Conservation (phyloP, 2,329 filamentous ascomycete genomes). For the Alternaria sp. region DNA sequence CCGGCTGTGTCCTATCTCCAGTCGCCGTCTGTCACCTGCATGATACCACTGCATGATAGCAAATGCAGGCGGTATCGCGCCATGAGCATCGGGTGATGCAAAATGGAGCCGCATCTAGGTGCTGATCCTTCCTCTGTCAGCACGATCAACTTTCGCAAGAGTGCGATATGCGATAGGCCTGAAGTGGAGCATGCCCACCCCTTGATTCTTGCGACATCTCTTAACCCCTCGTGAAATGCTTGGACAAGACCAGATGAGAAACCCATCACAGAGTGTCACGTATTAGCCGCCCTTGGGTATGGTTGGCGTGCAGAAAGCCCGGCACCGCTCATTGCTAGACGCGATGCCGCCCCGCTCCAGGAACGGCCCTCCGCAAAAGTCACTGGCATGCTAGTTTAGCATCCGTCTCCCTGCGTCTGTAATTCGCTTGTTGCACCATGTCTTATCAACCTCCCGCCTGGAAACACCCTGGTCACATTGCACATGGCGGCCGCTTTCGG, state of each 20-base stretch:
- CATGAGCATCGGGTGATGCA: slow-evolving; percentile 16
- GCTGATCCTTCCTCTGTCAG: slow-evolving; percentile 19
- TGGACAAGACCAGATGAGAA: background rate
- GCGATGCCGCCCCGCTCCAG: slow-evolving; percentile 15
- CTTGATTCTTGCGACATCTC: background rate
- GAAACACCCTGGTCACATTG: slow-evolving; percentile 37
- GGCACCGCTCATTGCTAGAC: slow-evolving; percentile 15
- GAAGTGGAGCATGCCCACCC: slow-evolving; percentile 1
- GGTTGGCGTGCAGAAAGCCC: slow-evolving; percentile 7
- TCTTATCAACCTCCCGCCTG: slow-evolving; percentile 43
- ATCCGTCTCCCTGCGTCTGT: slow-evolving; percentile 22
- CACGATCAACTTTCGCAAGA: slow-evolving; percentile 26
- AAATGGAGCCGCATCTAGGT: slow-evolving; percentile 19
- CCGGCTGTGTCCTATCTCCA: slow-evolving; percentile 22
- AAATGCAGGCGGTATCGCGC: slow-evolving; percentile 14
- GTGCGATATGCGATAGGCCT: slow-evolving; percentile 18
- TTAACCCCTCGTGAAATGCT: background rate
- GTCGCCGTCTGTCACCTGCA: slow-evolving; percentile 16
- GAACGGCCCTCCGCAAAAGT: slow-evolving; percentile 16
- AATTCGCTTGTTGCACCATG: slow-evolving; percentile 27
- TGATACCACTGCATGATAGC: slow-evolving; percentile 19
- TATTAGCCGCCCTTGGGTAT: slow-evolving; percentile 16
- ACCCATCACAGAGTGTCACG: slow-evolving; percentile 4
- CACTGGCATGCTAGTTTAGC: slow-evolving; percentile 21
- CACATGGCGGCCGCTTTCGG: slow-evolving; percentile 43